Evolutionary conservation across 805 yeast species (phyloP), one percentile per base, ranked within the genome.

Genomic region (Pichia thaimueangensis): DNA sequence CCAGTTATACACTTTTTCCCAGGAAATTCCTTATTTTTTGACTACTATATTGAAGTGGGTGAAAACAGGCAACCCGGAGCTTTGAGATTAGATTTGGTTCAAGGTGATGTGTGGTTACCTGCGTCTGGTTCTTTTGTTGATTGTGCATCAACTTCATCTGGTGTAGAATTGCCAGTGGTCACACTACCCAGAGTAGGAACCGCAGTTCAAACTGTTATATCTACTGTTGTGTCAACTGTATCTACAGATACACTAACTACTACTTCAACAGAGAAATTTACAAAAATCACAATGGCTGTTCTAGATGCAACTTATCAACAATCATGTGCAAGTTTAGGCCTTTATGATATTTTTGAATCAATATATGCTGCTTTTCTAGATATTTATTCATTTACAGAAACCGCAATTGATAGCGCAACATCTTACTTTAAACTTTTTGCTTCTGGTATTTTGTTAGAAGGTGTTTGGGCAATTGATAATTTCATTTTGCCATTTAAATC

Each of bases 21-120:
- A 20, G 32, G 35, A 11, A 35, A 34, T 19, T 25, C 20, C 1
- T 19, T 20, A 9, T 28, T 56, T 6, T 60, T 41, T 33, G 63
- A 62, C 36, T 51, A 52, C 30, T 35, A 47, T 17, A 32, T 60
- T 2, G 24, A 47, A 8, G 45, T 63, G 1, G 67, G 67, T 2
- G 32, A 35, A 3, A 55, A 59, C 1, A 39, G 43, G 7, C 61
- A 60, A 45, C 35, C 48, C 2, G 11, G 58, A 23, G 43, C 27
- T 6, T 36, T 63, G 10, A 47, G 68, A 21, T 30, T 64, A 11
- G 68, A 64, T 43, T 41, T 62, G 3, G 39, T 46, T n/a, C 55
- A 57, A 27, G 60, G 55, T 7, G 47, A 48, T 16, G 22, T 58
- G 1, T 64, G 66, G 65, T 47, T 61, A 3, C 63, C 60, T 27